phyloP scores from a whole-genome alignment of 1,139 yeast species.

The Saccharomyces hybrid region DNA sequence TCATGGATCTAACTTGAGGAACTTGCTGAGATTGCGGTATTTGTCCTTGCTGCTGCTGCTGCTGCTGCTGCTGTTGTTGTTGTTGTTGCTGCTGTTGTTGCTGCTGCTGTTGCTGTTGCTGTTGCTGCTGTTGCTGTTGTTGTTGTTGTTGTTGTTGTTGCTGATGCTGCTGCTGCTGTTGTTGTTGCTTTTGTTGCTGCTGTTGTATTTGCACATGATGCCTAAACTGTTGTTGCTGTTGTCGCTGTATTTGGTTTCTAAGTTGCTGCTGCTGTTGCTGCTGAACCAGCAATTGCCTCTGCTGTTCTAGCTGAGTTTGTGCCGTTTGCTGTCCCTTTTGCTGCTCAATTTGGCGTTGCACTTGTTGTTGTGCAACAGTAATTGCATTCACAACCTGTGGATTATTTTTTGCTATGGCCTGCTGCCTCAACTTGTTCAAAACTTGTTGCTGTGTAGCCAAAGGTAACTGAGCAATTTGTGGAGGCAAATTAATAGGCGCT shows the following conservation, averaged over 20 bases:
- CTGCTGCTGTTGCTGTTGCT: slow-evolving; percentile 8
- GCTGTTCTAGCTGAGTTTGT: slow-evolving; percentile 15
- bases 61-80: slow-evolving; percentile 8
- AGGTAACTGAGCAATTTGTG: slow-evolving; percentile 31
- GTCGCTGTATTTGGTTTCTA: slow-evolving; percentile 7
- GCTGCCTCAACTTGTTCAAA: slow-evolving; percentile 26
- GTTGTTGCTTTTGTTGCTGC: slow-evolving; percentile 19
- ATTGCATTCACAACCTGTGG: slow-evolving; percentile 34
- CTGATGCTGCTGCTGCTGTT: slow-evolving; percentile 21
- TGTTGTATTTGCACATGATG: slow-evolving; percentile 16
- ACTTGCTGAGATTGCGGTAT: background rate
- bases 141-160: slow-evolving; percentile 18
- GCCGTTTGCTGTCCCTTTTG: slow-evolving; percentile 33
- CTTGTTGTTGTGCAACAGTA: slow-evolving; percentile 35
- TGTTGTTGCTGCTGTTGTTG: slow-evolving; percentile 7
- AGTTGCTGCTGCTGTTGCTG: slow-evolving; percentile 11
- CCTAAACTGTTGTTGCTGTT: slow-evolving; percentile 12
- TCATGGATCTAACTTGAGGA: slow-evolving; percentile 3
- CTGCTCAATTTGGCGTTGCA: slow-evolving; percentile 23
- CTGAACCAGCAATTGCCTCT: slow-evolving; percentile 2
- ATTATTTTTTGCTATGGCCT: slow-evolving; percentile 29
- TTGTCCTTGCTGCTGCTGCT: slow-evolving; percentile 1
- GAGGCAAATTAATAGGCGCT: slow-evolving; percentile 26
- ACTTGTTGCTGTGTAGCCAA: slow-evolving; percentile 31
- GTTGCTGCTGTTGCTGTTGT: slow-evolving; percentile 12